Evolutionary conservation across 352 stramenopile species (phyloP).

Genomic region (Phytopythium cucurbitacearum): DNA sequence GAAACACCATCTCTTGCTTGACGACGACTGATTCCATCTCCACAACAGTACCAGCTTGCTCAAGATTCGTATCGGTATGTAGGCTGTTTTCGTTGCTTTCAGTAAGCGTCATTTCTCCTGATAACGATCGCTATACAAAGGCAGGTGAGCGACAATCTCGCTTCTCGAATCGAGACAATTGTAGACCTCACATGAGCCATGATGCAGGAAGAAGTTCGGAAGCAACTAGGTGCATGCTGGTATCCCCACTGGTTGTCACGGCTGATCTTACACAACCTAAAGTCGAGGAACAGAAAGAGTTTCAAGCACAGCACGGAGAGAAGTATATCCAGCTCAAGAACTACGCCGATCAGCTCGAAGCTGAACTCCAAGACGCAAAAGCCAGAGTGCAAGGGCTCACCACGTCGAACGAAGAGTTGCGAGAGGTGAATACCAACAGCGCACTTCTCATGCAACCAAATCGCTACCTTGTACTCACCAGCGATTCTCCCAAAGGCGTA

Average conservation of each 20-base stretch:
- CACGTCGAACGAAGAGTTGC: slow-evolving; percentile 72
- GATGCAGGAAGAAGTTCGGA: slow-evolving; percentile 57
- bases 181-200: slow-evolving; percentile 1
- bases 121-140: too few species aligned
- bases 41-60: slow-evolving; percentile 68
- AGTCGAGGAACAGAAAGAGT: slow-evolving; percentile 81
- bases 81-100: neutral
- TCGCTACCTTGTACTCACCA: too few species aligned
- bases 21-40: slow-evolving; percentile 7
- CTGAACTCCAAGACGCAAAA: slow-evolving; percentile 76
- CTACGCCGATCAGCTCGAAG: slow-evolving; percentile 83
- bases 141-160: too few species aligned
- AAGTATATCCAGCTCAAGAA: slow-evolving; percentile 87
- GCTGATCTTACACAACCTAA: neutral
- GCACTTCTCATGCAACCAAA: too few species aligned
- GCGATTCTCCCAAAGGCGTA: slow-evolving; percentile 42
- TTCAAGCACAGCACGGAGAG: slow-evolving; percentile 76
- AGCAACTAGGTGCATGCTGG: slow-evolving; percentile 53
- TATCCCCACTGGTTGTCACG: neutral
- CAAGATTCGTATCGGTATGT: slow-evolving; percentile 77
- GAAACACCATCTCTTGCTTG: too few species aligned
- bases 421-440: slow-evolving; percentile 35
- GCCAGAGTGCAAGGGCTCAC: slow-evolving; percentile 69
- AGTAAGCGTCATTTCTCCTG: too few species aligned
- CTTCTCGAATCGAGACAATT: too few species aligned